phyloP scores from a whole-genome alignment of 1,139 yeast species.

The Sugiyamaella neomexicana region DNA sequence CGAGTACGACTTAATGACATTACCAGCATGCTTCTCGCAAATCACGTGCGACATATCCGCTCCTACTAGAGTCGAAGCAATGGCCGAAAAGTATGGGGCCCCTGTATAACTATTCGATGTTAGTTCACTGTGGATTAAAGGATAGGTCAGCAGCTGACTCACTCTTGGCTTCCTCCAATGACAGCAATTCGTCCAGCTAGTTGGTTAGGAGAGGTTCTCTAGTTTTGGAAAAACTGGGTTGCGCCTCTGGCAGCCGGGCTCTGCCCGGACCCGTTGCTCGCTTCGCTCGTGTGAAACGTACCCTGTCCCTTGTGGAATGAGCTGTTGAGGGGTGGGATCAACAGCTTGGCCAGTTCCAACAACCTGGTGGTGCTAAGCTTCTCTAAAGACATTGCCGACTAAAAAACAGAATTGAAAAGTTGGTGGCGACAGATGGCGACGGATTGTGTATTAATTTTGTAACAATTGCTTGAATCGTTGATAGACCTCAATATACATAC shows the following conservation, averaged over 20 bases:
- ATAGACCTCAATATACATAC: too few species aligned
- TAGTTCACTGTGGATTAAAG: too few species aligned
- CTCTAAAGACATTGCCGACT: constrained; percentile 13
- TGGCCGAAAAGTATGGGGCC: constrained; percentile 89
- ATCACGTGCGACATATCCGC: constrained; percentile 86
- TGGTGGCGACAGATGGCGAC: too few species aligned
- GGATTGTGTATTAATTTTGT: too few species aligned
- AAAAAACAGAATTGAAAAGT: not conserved
- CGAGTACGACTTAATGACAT: constrained; percentile 80
- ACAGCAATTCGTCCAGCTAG: constrained; percentile 77
- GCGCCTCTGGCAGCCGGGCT: too few species aligned
- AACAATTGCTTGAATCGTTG: too few species aligned
- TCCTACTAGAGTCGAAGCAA: constrained; percentile 81
- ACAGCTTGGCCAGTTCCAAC: constrained; percentile 43
- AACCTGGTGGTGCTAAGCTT: constrained; percentile 21
- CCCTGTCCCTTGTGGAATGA: constrained; percentile 84
- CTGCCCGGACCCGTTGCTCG: too few species aligned
- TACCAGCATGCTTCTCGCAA: constrained; percentile 76
- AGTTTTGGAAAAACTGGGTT: too few species aligned
- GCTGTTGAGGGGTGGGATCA: constrained; percentile 77
- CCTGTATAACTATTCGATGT: constrained; percentile 64
- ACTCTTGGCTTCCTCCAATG: constrained; percentile 91
- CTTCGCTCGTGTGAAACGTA: constrained; percentile 21
- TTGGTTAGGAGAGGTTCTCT: not conserved
- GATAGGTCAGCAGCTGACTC: constrained; percentile 26